Evolutionary conservation across 305 asterid species (phyloP).

Genomic region (Solanum hybrid): DNA sequence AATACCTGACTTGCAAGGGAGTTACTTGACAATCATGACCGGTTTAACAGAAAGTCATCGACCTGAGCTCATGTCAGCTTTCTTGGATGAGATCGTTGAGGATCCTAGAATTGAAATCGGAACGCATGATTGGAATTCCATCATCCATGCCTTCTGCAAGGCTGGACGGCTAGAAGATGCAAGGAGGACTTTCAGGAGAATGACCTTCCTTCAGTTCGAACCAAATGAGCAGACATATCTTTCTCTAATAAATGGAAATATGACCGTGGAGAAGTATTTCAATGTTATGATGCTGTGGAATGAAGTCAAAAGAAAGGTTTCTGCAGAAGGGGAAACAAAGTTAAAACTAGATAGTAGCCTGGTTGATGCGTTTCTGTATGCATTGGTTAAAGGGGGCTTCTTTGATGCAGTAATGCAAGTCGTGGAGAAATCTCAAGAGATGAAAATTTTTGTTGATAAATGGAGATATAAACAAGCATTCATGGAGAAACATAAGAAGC

Average conservation of each 20-base stretch:
- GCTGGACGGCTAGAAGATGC: conserved; percentile 85
- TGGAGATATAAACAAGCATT: conserved; percentile 97
- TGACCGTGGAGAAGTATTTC: conserved; percentile 55
- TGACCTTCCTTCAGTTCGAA: conserved; percentile 69
- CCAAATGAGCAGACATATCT: conserved; percentile 87
- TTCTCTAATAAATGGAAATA: conserved; percentile 72
- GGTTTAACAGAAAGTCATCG: conserved; percentile 88
- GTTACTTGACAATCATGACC: conserved; percentile 90
- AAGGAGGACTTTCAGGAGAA: conserved; percentile 76
- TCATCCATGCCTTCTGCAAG: conserved; percentile 84
- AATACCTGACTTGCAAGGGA: conserved; percentile 40
- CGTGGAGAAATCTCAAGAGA: conserved; percentile 63
- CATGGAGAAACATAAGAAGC: conserved; percentile 96
- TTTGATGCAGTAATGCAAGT: conserved; percentile 96
- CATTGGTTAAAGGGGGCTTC: conserved; percentile 87
- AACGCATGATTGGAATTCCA: conserved; percentile 93
- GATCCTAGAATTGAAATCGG: conserved; percentile 75
- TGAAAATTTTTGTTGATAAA: conserved; percentile 75
- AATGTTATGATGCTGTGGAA: conserved; percentile 82
- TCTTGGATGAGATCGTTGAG: conserved; percentile 72
- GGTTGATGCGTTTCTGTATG: conserved; percentile 79
- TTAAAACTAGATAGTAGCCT: conserved; percentile 41
- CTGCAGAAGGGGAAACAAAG: conserved; percentile 37
- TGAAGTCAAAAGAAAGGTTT: conserved; percentile 65
- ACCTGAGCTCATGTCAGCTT: conserved; percentile 91